Percentiles rank a stretch among this genome's conserved stretches.
These are phyloP conservation scores for Fusarium protoensiforme DNA, from an alignment of 2,329 filamentous ascomycete species.

Conservation along the genomic window DNA sequence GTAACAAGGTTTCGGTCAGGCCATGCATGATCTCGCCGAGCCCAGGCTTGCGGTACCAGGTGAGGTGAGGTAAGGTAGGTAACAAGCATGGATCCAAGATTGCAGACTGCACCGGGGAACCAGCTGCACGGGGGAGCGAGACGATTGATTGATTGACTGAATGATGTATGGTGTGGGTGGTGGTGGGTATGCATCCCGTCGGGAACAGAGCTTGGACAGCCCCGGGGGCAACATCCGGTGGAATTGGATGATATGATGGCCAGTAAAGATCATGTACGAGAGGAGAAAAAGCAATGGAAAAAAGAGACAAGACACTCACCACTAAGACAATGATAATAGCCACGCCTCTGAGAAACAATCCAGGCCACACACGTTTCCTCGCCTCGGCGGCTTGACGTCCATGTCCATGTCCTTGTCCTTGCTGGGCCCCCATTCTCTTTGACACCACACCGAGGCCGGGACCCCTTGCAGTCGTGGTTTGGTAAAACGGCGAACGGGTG, in stretches of 20 bases:
- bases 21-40: constrained; percentile 36
- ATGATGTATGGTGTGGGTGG: constrained; percentile 23
- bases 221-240: background rate
- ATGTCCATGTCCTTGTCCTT: constrained; percentile 17
- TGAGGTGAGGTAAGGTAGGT: constrained; percentile 14
- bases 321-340: constrained; percentile 32
- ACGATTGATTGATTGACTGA: background rate
- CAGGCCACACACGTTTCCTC: constrained; percentile 24
- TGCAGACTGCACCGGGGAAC: constrained; percentile 14
- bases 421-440: constrained; percentile 26
- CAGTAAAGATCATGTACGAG: constrained; percentile 11
- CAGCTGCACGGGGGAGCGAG: constrained; percentile 16
- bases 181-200: constrained; percentile 12
- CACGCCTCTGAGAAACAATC: constrained; percentile 18
- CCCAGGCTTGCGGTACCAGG: constrained; percentile 31
- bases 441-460: constrained; percentile 15
- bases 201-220: constrained; percentile 21
- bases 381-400: constrained; percentile 7
- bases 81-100: constrained; percentile 22
- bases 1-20: constrained; percentile 34
- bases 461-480: background rate
- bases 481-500: constrained; percentile 1
- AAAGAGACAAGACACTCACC: constrained; percentile 32
- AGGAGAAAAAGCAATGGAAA: constrained; percentile 4
- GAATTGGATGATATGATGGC: constrained; percentile 28